Base-by-base conservation (phyloP, 345 rosid species). In the Eucalyptus cloeziana region DNA sequence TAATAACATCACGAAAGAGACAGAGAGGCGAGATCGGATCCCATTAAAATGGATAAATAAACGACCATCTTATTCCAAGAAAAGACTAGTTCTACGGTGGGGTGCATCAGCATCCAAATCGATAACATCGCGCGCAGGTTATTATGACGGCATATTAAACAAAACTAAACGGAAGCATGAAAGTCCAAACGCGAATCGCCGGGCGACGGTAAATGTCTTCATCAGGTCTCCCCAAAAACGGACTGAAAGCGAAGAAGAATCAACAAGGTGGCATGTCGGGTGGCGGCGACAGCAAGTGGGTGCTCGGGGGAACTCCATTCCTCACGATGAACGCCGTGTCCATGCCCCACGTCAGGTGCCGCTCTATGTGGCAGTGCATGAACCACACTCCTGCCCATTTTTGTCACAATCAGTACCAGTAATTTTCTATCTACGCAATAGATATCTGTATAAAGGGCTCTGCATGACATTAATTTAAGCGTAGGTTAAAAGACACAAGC, bases 301-400 rank as follows among this genome's bases (percentile, higher is more conserved):
- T 51, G 27, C 8, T n/a, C 22, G 25, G 40, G 7, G 40, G 8
- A n/a, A 56, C 56, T 8, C 93, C 93, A 85, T 93, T 88, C 49
- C 43, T 88, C 16, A 92, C 92, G 6, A 91, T 93, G 86, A 93
- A 60, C 11, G 88, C 93, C 31, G 85, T 89, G 9, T 88, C 88
- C 93, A 93, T 93, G 21, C 94, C 93, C 94, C 94, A 93, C 0
- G 52, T 44, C 5, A 87, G 31, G 83, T 93, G 94, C 19, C 92
- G 81, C 11, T 93, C 94, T 21, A 92, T 87, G 86, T 93, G 94
- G 86, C 94, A 93, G 64, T 91, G 94, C 89, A 92, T 25, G 52
- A 88, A 90, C 94, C 94, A 93, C 10, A 92, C 93, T 37, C 93
- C 92, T 90, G 88, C 79, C 13, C 44, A 69, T 69, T 69, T 69